Evolutionary conservation across 208 protist species (phyloP).

Genomic region (Trichomonas tenax): DNA sequence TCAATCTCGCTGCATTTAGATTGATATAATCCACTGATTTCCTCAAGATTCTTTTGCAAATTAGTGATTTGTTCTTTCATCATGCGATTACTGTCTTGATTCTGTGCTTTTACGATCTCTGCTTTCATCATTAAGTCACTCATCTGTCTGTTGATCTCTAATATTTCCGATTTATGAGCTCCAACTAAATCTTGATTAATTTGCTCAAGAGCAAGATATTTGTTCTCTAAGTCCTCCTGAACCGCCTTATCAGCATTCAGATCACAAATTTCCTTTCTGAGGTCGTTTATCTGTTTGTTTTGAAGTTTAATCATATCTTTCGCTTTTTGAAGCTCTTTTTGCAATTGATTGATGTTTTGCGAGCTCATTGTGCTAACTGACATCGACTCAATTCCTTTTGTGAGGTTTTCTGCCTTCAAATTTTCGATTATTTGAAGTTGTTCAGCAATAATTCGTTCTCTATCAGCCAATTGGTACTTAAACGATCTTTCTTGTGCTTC

Average conservation of each 20-base stretch:
- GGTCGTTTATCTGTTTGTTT: neutral
- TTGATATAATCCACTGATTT: neutral
- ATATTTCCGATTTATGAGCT: neutral
- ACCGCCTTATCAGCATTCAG: neutral
- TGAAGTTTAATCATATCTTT: neutral
- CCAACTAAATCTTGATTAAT: neutral
- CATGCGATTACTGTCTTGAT: neutral
- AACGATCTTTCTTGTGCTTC: too few species aligned
- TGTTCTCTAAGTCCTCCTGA: neutral
- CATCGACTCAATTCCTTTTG: too few species aligned
- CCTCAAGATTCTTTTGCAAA: neutral
- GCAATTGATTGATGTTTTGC: neutral
- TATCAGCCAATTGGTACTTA: too few species aligned
- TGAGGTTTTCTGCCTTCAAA: too few species aligned
- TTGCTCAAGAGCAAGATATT: neutral
- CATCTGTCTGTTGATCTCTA: neutral
- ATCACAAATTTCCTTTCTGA: neutral
- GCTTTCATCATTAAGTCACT: neutral
- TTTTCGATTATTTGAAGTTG: too few species aligned
- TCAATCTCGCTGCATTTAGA: neutral
- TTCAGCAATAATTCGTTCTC: too few species aligned
- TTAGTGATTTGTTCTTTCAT: neutral
- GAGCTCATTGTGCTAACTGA: too few species aligned
- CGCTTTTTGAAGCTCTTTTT: neutral
- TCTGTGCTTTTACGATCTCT: neutral